phyloP scores from a whole-genome alignment of 495 filamentous ascomycete genomes.

The Annulohypoxylon moriforme region DNA sequence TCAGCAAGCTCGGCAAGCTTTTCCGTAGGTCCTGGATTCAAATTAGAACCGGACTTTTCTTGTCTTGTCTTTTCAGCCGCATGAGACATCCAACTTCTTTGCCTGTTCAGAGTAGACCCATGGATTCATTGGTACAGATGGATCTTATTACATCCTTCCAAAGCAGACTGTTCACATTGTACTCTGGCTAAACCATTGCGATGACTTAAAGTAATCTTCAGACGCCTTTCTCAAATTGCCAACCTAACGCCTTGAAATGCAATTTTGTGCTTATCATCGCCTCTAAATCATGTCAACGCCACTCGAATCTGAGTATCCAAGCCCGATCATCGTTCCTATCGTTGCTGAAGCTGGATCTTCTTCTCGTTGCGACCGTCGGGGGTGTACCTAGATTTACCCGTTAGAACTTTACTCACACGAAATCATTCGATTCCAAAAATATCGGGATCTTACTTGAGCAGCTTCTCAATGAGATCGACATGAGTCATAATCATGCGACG shows the following conservation, averaged over 20 bases:
- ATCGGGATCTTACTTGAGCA: conserved; percentile 77
- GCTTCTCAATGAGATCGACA: conserved; percentile 98
- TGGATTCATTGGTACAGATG: not conserved
- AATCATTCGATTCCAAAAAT: not conserved
- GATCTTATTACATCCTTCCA: not conserved
- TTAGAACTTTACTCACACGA: conserved; percentile 28
- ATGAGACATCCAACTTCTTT: conserved; percentile 12
- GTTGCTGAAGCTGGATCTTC: conserved; percentile 55
- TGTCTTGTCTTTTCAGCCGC: not conserved
- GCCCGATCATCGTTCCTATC: not conserved
- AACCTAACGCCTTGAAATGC: conserved; percentile 49
- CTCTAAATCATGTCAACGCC: conserved; percentile 11
- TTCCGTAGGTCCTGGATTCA: too few species aligned
- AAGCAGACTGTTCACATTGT: conserved; percentile 20
- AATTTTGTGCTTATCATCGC: conserved; percentile 28
- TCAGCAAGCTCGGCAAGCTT: too few species aligned
- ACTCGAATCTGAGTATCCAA: not conserved
- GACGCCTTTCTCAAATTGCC: conserved; percentile 41
- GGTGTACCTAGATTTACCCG: conserved; percentile 54
- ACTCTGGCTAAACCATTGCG: conserved; percentile 16
- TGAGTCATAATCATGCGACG: conserved; percentile 99
- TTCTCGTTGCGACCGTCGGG: conserved; percentile 65
- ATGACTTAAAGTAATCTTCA: conserved; percentile 7
- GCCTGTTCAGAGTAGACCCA: conserved; percentile 7
- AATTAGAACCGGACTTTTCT: too few species aligned